Evolutionary conservation across 2,329 filamentous ascomycete genomes (phyloP).

Genomic region (Claviceps sp.): DNA sequence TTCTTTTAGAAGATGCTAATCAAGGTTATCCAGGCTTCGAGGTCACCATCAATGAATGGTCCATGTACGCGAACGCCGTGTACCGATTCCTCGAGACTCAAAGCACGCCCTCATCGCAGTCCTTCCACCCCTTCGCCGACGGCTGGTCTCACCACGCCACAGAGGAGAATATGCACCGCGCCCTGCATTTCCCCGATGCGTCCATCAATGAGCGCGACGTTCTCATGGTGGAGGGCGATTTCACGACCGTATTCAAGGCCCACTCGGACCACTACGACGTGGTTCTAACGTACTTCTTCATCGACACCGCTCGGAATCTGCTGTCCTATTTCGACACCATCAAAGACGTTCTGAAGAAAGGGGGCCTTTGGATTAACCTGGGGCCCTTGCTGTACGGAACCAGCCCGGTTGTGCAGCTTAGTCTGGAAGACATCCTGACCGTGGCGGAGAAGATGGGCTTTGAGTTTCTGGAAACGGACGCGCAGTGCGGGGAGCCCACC

Average conservation of each 20-base stretch:
- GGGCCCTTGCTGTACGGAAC: slow-evolving; percentile 43
- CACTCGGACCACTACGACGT: slow-evolving; percentile 27
- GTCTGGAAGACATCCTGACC: slow-evolving; percentile 36
- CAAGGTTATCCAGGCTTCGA: slow-evolving; percentile 25
- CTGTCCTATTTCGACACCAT: slow-evolving; percentile 42
- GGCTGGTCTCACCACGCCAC: slow-evolving; percentile 42
- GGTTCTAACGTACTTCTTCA: slow-evolving; percentile 45
- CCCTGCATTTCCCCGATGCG: slow-evolving; percentile 31
- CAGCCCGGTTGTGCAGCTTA: slow-evolving; percentile 39
- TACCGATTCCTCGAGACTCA: slow-evolving; percentile 34
- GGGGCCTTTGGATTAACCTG: slow-evolving; percentile 42
- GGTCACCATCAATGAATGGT: slow-evolving; percentile 44
- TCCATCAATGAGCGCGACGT: slow-evolving; percentile 22
- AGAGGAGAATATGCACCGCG: slow-evolving; percentile 31
- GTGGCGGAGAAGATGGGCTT: slow-evolving; percentile 38
- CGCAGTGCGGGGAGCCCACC: slow-evolving; percentile 27
- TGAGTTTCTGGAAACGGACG: slow-evolving; percentile 29
- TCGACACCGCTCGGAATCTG: slow-evolving; percentile 45
- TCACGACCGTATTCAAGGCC: slow-evolving; percentile 28
- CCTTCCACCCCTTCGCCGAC: slow-evolving; percentile 39
- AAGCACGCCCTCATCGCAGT: slow-evolving; percentile 11
- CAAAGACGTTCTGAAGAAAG: slow-evolving; percentile 28
- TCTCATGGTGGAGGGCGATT: slow-evolving; percentile 42
- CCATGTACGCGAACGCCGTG: slow-evolving; percentile 41
- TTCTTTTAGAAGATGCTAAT: background rate